Evolutionary conservation across 805 yeast genomes (phyloP), one percentile per base, ranked within the genome.

Genomic region (Ogataea glucozyma): DNA sequence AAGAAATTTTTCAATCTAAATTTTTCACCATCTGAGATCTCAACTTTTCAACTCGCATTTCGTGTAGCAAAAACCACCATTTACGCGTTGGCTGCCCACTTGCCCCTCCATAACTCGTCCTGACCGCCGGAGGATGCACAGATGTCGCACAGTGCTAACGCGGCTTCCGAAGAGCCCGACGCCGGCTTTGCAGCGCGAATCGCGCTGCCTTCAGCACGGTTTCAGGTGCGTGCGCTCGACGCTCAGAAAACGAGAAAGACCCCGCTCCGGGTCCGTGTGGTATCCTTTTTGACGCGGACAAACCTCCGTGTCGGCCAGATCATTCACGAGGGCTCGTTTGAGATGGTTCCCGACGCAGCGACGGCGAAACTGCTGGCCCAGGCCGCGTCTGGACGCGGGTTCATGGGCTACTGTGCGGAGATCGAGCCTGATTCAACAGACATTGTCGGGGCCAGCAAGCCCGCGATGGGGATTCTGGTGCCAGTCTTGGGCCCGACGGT

Each of bases 331-430:
- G 31, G 19, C 7, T 38, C 44, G 1, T 33, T 31, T 24, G 37
- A 47, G 27, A 38, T 47, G 4, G 17, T 44, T 5, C 46, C 45
- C 1, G 48, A 41, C 35, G 17, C 24, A 4, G 4, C 14, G 7
- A 43, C 44, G n/a, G 29, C 31, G 13, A 31, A 26, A 19, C n/a
- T 6, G 4, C 38, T 41, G 9, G 14, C 26, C 2, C 6, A 8
- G 3, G 18, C 38, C 3, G 4, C 27, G 8, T 8, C 19, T 9
- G 12, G 11, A 8, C 14, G 18, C 16, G 27, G 4, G 8, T 43
- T 47, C 24, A 4, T 39, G n/a, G 51, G 51, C 10, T 47, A 44
- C 22, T 40, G 19, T 27, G 27, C 39, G 10, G 37, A 29, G 19
- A 11, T 41, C 23, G 16, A 6, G 10, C 13, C 9, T 22, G 24